Conservation (phyloP, 768 basidiomycete species). For the Boletus vermiculosoides region DNA sequence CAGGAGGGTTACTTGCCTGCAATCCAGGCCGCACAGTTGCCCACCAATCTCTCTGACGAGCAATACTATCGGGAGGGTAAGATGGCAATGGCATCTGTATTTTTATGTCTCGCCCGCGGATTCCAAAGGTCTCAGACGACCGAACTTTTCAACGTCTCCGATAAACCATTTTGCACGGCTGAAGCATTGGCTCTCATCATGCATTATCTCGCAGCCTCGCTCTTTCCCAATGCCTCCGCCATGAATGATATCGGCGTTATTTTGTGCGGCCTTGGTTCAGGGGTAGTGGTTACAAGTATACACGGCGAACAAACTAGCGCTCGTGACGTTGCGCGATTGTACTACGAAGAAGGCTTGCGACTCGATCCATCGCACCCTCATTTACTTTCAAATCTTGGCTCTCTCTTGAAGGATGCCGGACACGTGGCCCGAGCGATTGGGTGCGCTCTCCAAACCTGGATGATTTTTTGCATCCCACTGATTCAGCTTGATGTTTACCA, state of each 20-base stretch:
- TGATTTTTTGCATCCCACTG: neutral
- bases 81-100: constrained; percentile 38
- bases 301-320: constrained; percentile 26
- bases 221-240: constrained; percentile 44
- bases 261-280: constrained; percentile 36
- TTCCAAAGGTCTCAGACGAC: constrained; percentile 36
- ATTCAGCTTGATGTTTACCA: neutral
- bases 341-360: constrained; percentile 45
- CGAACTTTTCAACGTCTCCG: constrained; percentile 24
- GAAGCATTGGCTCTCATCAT: constrained; percentile 42
- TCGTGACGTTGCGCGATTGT: constrained; percentile 40
- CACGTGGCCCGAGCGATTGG: constrained; percentile 40
- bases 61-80: constrained; percentile 24
- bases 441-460: constrained; percentile 25
- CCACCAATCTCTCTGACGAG: constrained; percentile 28
- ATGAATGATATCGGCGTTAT: constrained; percentile 53
- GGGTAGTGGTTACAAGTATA: constrained; percentile 20
- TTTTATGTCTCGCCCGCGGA: constrained; percentile 46
- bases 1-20: constrained; percentile 35
- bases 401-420: constrained; percentile 50
- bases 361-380: constrained; percentile 48
- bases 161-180: constrained; percentile 31
- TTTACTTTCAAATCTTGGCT: constrained; percentile 50
- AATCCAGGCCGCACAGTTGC: constrained; percentile 25
- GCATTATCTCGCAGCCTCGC: constrained; percentile 47